Base-by-base conservation (phyloP, 2,329 filamentous ascomycete species). In the Coniochaeta ligniaria region DNA sequence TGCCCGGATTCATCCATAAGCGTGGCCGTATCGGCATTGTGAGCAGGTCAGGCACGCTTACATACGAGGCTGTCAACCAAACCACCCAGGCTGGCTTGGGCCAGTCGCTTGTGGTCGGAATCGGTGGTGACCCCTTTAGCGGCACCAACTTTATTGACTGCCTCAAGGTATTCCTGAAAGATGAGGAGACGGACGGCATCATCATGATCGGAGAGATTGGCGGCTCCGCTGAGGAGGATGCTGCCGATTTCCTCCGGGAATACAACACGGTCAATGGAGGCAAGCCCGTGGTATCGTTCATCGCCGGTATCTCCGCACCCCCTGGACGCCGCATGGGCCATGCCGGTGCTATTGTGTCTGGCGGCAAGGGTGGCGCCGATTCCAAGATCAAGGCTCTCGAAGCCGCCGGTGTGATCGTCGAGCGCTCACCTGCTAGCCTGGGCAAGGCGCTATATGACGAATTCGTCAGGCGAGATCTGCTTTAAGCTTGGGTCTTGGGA, bases 201-300 rank as follows among this genome's bases (percentile, higher is more conserved):
- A 97, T 99, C 82, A 97, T 99, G 95, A 98, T 99, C 76, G 95
- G 95, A 74, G 95, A 98, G 83, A 98, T 99, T 75, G 95, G 95
- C 78, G 95, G 95, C 65, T 91, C 90, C 63, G 95, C 95, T 62
- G 95, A 99, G 82, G 95, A 99, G 82, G 95, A 99, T 71, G 95
- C 95, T 43, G 94, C 95, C 71, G 95, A 98, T 71, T 99, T 96
- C 84, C 81, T 98, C 74, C 92, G 90, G 82, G 83, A 87, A 75
- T 86, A 95, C 83, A 98, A 99, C 85, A 93, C 87, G 63, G 82
- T 87, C 76, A 90, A 92, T 78, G 82, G 83, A 62, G 83, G 83
- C 73, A 99, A 97, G 87, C 95, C 95, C 71, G 93, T 96, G 63
- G 95, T 98, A 70, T 92, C 90, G 78, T 99, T 99, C 81, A 98